Conservation (phyloP, 1,284 basidiomycete species). For the Heterobasidion parviporum region DNA sequence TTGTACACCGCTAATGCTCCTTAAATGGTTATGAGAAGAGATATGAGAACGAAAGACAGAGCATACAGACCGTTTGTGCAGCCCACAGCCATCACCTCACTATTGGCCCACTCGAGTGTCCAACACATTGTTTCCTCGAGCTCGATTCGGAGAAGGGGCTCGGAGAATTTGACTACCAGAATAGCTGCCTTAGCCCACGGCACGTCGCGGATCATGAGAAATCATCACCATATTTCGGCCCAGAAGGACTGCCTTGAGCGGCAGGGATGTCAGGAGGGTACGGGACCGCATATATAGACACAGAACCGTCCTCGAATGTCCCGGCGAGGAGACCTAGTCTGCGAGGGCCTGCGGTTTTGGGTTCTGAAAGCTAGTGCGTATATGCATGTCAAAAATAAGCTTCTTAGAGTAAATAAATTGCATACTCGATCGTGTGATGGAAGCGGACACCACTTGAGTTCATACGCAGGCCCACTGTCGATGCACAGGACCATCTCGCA, state of each 20-base stretch:
- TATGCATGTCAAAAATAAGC: not conserved
- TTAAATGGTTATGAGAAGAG: constrained; percentile 19
- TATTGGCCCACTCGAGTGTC: constrained; percentile 83
- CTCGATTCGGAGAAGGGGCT: constrained; percentile 63
- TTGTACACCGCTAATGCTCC: constrained; percentile 74
- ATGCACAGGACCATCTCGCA: constrained; percentile 77
- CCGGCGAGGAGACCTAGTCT: constrained; percentile 80
- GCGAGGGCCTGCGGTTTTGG: constrained; percentile 20
- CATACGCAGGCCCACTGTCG: constrained; percentile 65
- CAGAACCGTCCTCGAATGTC: constrained; percentile 76
- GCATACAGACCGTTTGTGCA: constrained; percentile 64
- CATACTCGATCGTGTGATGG: constrained; percentile 56
- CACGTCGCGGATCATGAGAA: too few relatives aligned
- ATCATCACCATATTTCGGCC: constrained; percentile 33
- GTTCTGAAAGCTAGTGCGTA: constrained; percentile 3
- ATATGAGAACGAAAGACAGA: not conserved
- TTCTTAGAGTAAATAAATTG: not conserved
- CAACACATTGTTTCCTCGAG: constrained; percentile 66
- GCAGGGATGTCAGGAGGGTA: constrained; percentile 49
- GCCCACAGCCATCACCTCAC: constrained; percentile 69
- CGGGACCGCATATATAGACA: constrained; percentile 71
- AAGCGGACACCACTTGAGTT: constrained; percentile 85
- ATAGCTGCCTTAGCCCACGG: too few relatives aligned
- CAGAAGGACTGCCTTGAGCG: constrained; percentile 15
- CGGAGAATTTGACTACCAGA: constrained; percentile 43